Base-by-base conservation (phyloP, 192 early-diverging fungal species). In the Coemansia sp. region DNA sequence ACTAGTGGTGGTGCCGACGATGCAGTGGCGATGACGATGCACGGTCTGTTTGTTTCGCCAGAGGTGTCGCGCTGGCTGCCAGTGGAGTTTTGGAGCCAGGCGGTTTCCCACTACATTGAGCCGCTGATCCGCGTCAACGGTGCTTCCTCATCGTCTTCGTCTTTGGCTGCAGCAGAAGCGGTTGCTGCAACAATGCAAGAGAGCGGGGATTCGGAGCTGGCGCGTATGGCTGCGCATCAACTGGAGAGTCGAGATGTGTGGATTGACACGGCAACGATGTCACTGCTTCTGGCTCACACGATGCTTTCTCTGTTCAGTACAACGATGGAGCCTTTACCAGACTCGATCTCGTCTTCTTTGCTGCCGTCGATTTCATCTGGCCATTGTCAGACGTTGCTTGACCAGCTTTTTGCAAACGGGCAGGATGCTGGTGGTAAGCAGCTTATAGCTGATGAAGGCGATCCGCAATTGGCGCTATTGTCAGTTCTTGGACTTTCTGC, bases 71-170 rank as follows among this genome's bases (percentile, higher is more conserved):
- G 4, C 32, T 74, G 72, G 72, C 39, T 74, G 19, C 47, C 68
- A 0, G 54, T 19, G 1, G 72, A 58, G 13, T 4, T 74, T 12
- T 74, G 72, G 72, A 68, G 21, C 16, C 61, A 54, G 26, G 66
- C 61, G 1, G 67, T 74, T 10, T 43, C 63, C 11, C 52, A 19
- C 5, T 7, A 54, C 23, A 59, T 61, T 18, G 38, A 1, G 48
- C 47, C 67, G 15, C 18, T 52, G 8, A 8, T 16, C 19, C 16
- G 23, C 7, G 40, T 13, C 23, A 41, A 12, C 0, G 18, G 7
- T 32, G 32, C 32, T 32, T 32, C 32, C 32, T 32, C 32, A 32
- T 32, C 32, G 32, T 32, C 32, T 2, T 32, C 32, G 32, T 32
- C 4, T 32, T 32, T 54, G 0, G 52, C 44, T 2, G 8, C 21